Conservation (phyloP, 495 filamentous ascomycete genomes). For the Aspergillus cristatus region DNA sequence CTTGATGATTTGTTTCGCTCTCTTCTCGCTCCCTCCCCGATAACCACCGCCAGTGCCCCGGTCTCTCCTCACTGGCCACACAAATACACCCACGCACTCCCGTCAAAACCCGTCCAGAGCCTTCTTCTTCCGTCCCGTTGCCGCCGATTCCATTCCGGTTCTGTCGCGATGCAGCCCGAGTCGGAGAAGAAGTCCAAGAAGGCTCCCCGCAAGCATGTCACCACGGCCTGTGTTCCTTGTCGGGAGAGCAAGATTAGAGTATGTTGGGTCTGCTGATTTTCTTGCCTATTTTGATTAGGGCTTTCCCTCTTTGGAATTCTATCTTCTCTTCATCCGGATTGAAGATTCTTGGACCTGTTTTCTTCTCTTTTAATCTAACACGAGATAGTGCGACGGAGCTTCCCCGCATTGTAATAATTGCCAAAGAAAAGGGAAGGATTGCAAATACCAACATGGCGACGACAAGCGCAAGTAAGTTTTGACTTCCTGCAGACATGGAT, state of each 20-base stretch:
- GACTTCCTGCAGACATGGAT: not conserved
- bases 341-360: too few relatives aligned
- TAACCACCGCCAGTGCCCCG: not conserved
- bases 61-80: not conserved
- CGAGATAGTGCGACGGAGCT: slow-evolving; percentile 36
- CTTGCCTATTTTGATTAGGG: too few relatives aligned
- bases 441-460: slow-evolving; percentile 41
- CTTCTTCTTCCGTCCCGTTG: too few relatives aligned
- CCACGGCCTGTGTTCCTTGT: slow-evolving; percentile 40
- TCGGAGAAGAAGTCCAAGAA: slow-evolving; percentile 26
- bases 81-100: too few relatives aligned
- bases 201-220: slow-evolving; percentile 36
- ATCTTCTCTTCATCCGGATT: too few relatives aligned
- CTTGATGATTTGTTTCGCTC: not conserved
- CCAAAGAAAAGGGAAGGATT: slow-evolving; percentile 36
- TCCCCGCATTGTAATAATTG: slow-evolving; percentile 40
- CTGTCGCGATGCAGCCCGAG: slow-evolving; percentile 19
- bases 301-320: too few relatives aligned
- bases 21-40: not conserved
- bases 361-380: not conserved
- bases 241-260: slow-evolving; percentile 43
- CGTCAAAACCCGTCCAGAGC: too few relatives aligned
- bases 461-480: slow-evolving; percentile 39
- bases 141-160: not conserved
- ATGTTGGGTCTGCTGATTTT: too few relatives aligned